Base-by-base conservation (phyloP, 805 yeast species). In the Suhomyces pyralidae region DNA sequence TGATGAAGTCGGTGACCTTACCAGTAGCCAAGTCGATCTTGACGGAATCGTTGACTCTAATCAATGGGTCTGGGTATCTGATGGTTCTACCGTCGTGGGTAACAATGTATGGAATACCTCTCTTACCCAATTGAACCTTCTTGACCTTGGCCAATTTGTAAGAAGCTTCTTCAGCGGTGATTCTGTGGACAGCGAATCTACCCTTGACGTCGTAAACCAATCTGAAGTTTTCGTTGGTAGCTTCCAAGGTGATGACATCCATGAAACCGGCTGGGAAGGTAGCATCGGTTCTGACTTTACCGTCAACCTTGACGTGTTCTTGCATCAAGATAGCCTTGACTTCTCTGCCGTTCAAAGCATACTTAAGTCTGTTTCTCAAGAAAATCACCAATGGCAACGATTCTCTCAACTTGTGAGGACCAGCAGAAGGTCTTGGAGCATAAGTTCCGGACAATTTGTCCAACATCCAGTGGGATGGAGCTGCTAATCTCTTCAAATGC, bases 381-480 rank as follows among this genome's bases (percentile, higher is more conserved):
- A 66, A 66, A 36, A 66, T 61, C 48, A 66, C 62, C 64, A 65
- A 65, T 51, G 69, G 69, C 57, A 66, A 59, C 34, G 66, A 64
- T 58, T 65, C 69, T 64, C 69, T 64, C 67, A 65, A 65, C 65
- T 65, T 94, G 85, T 93, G 99, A 78, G 99, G 99, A 84, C 99
- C 99, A 69, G 96, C 87, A 62, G 97, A 91, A 76, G 98, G 97
- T 84, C 98, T 91, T 83, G 99, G 99, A 63, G 99, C 99, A 79
- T 94, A 94, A 74, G 90, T 84, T 78, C 99, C 99, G 76, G 97
- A 89, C 83, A 94, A 85, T 84, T 94, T 94, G 96, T 96, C 99
- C 84, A 94, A 90, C 96, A 94, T 89, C 99, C 99, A 94, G 88
- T 94, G 99, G 84, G 92, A 88, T 85, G 99, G 99, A 79, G 99